Evolutionary conservation across 139 green algal genomes (phyloP), one percentile per base, ranked within the genome.

Genomic region (Closterium sp.): DNA sequence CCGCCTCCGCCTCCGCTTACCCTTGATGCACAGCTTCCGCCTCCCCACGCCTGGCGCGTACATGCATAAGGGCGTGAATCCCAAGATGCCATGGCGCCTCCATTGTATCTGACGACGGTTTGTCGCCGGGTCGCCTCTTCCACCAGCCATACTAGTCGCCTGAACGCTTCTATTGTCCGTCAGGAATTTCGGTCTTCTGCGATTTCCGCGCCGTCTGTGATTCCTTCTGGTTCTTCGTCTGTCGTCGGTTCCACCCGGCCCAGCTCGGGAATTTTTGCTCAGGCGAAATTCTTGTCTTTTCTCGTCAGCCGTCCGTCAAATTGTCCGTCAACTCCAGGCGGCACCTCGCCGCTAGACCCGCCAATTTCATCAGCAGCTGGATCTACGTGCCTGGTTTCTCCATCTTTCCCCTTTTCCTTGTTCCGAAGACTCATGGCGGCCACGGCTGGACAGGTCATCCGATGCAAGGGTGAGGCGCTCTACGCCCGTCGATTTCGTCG

Each of bases 361-460:
- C 16, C 16, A 76, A 2, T 76, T 28, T 76, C 55, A 76, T 76
- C 12, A 19, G 16, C 55, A 19, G 55, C 25, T 76, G 55, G 55
- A 76, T 16, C 55, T 76, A 76, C 55, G 55, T 76, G 55, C 55
- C 16, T 76, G 55, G 55, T 28, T 16, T 76, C 55, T 76, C 55
- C 55, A n/a, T n/a, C n/a, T n/a, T n/a, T n/a, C n/a, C n/a, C n/a
- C 25, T 76, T 28, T 76, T 76, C 55, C 55, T 16, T 76, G 23
- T 76, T 76, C 12, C 55, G 25, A 76, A 86, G 83, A 88, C 30
- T 21, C 32, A 88, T 88, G 84, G 31, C 43, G 69, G n/a, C n/a
- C n/a, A 91, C 88, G 3, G 76, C 64, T 31, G 88, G 88, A 35
- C 88, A 91, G 38, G 34, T 84, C 23, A 91, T 91, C 30, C 88